These are phyloP conservation scores for Meyerozyma guilliermondii DNA, from an alignment of 1,139 yeast genomes.

Conservation along the genomic window DNA sequence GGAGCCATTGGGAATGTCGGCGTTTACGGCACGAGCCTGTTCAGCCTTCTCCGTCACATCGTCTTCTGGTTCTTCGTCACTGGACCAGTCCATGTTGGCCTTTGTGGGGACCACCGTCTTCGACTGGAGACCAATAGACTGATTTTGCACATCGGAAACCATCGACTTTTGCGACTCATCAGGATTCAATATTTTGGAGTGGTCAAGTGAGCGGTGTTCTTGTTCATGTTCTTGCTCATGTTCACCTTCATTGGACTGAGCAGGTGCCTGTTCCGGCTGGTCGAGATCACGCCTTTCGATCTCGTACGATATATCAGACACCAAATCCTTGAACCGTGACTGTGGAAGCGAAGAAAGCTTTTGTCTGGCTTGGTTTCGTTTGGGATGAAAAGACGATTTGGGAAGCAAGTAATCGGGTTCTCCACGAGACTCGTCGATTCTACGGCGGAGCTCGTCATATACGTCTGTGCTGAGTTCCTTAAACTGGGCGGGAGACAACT, in stretches of 20 bases:
- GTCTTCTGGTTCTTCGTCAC: constrained; percentile 61
- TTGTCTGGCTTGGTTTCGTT: constrained; percentile 92
- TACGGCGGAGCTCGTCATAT: constrained; percentile 79
- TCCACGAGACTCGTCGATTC: constrained; percentile 51
- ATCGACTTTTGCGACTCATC: constrained; percentile 2
- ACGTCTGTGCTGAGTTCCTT: constrained; percentile 89
- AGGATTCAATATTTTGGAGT: background rate
- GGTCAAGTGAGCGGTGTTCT: background rate
- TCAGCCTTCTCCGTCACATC: constrained; percentile 11
- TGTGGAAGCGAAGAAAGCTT: constrained; percentile 84
- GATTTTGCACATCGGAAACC: constrained; percentile 17
- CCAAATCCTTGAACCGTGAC: constrained; percentile 80
- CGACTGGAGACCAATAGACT: constrained; percentile 46
- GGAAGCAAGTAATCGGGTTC: constrained; percentile 67
- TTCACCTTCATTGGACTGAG: no score
- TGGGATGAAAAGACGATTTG: constrained; percentile 76
- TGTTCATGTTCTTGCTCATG: background rate
- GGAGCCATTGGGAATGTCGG: background rate
- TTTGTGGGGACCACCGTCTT: constrained; percentile 71
- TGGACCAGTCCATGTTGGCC: constrained; percentile 77
- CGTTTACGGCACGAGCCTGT: background rate
- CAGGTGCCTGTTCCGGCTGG: constrained; percentile 7
- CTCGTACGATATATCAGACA: constrained; percentile 83
- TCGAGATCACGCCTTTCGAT: constrained; percentile 72
- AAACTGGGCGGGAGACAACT: constrained; percentile 80